Base-by-base conservation (phyloP, 805 yeast species). In the Candida mattraensis region DNA sequence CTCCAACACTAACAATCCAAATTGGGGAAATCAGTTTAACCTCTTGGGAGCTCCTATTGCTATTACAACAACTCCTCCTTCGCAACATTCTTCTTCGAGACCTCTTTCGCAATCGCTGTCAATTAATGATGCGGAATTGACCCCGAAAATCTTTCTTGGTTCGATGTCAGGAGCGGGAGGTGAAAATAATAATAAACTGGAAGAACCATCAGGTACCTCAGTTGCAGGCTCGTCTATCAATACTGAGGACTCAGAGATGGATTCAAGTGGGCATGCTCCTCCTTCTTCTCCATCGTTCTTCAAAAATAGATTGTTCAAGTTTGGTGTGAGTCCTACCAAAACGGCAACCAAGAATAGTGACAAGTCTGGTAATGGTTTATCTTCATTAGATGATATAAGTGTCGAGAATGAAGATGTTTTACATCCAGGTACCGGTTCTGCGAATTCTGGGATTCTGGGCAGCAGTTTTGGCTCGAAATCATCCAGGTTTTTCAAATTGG, bases 231-330 rank as follows among this genome's bases (percentile, higher is more conserved):
- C 51, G 8, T 44, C 50, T 4, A 38, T 53, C 7, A 50, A 50
- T 21, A 55, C 60, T 4, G 54, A 51, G 9, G 62, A 45, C 19
- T 51, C 54, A 2, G 44, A 28, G 7, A 20, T 30, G 19, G 40
- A 33, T 5, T n/a, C n/a, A n/a, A 15, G 40, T 42, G 15, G 30
- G 18, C 40, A 30, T 21, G 35, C 30, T n/a, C 44, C 38, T 10
- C 44, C 51, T n/a, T 37, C 58, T 2, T 62, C 70, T 4, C 67
- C 69, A 7, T 61, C 67, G 6, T 61, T 66, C 27, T 58, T 67
- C 48, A 60, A 60, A 29, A 56, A 53, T 33, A 57, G 53, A 26
- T 47, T 67, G 14, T 63, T 64, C 44, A 53, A 60, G 27, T 61
- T 67, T 47, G 70, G 71, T 7, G 38, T 54, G 2, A 53, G 59